Percentiles rank a stretch among this genome's conserved stretches.
Evolutionary conservation across 2,329 filamentous ascomycete species (phyloP).

Genomic region (Microsporum ferrugineum): DNA sequence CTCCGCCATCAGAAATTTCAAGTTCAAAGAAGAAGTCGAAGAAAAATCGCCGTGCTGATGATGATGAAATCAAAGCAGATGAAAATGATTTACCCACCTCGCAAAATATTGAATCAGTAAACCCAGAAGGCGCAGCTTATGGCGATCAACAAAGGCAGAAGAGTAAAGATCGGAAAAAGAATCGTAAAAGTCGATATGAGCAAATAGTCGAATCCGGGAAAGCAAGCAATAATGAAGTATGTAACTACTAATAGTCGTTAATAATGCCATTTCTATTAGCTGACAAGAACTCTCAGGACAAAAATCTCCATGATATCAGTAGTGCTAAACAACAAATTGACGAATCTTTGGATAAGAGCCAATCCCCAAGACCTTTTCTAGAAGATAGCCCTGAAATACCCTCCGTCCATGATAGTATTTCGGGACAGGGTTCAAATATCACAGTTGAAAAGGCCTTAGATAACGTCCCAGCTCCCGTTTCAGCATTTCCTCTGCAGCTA

Average conservation of each 20-base stretch:
- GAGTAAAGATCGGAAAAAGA: constrained; percentile 20
- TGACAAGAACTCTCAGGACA: constrained; percentile 3
- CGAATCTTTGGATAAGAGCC: neutral
- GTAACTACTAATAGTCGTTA: constrained; percentile 5
- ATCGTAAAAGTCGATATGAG: constrained; percentile 27
- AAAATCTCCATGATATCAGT: neutral
- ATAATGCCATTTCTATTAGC: constrained; percentile 4
- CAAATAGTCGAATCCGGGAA: constrained; percentile 19
- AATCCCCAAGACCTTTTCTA: constrained; percentile 48
- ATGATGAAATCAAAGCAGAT: constrained; percentile 40
- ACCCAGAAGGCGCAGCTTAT: constrained; percentile 23
- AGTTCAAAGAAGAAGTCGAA: constrained; percentile 34
- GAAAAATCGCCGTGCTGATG: constrained; percentile 35
- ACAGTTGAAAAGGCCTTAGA: constrained; percentile 15
- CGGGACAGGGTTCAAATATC: constrained; percentile 25
- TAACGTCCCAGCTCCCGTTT: neutral
- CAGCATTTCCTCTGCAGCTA: constrained; percentile 11
- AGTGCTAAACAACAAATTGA: neutral
- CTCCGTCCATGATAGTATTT: constrained; percentile 35
- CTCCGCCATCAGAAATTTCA: constrained; percentile 13
- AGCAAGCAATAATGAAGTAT: constrained; percentile 28
- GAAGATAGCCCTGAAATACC: constrained; percentile 51
- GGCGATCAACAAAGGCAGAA: constrained; percentile 16
- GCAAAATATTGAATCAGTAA: constrained; percentile 35
- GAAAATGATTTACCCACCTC: constrained; percentile 38